Percentiles rank a stretch among this genome's conserved stretches.
phyloP scores from a whole-genome alignment of 768 basidiomycete species.

The Auricularia cornea region DNA sequence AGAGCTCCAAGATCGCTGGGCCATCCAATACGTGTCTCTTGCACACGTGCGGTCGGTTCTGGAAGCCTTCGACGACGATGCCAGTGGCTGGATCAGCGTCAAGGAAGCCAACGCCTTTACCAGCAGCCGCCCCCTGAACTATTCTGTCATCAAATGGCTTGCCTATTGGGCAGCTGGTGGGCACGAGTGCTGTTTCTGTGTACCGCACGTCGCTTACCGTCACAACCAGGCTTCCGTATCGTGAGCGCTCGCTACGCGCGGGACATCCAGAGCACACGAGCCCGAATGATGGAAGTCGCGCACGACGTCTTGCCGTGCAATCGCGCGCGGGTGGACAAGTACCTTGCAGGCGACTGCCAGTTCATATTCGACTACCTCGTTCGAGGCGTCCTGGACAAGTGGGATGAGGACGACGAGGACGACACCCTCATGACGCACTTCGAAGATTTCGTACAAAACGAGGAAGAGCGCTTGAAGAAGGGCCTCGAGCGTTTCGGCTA shows the following conservation, averaged over 20 bases:
- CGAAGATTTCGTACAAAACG: conserved; percentile 15
- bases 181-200: neutral
- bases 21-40: conserved; percentile 26
- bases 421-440: conserved; percentile 19
- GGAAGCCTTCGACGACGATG: conserved; percentile 36
- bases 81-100: conserved; percentile 30
- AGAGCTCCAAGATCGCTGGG: conserved; percentile 24
- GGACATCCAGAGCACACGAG: conserved; percentile 9
- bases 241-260: neutral
- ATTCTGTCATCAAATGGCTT: conserved; percentile 17
- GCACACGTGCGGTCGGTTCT: conserved; percentile 24
- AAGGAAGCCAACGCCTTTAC: conserved; percentile 28
- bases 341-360: conserved; percentile 14
- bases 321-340: conserved; percentile 16
- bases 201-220: neutral
- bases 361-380: conserved; percentile 1
- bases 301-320: conserved; percentile 13
- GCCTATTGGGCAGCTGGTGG: conserved; percentile 28
- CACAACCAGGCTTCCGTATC: neutral
- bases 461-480: conserved; percentile 19
- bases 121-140: conserved; percentile 20
- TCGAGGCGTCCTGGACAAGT: conserved; percentile 9
- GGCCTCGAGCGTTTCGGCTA: conserved; percentile 23
- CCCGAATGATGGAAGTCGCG: conserved; percentile 11
- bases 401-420: conserved; percentile 9